A percentile compares a stretch with the other conserved stretches of the same genome.
Evolutionary conservation across 805 yeast species (phyloP).

Genomic region (Saccharomycopsis olivae): DNA sequence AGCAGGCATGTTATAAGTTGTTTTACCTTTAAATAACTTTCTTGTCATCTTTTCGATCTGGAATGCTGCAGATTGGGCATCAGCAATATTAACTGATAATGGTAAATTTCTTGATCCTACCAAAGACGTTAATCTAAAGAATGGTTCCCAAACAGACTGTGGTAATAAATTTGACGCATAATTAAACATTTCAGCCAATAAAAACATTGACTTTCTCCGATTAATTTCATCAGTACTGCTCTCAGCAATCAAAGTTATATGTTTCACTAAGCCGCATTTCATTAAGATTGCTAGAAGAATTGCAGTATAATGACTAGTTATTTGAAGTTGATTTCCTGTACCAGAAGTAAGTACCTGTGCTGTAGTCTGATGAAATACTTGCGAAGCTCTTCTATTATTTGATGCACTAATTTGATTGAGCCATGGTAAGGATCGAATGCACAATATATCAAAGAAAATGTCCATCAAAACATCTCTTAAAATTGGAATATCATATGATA

Average conservation of each 20-base stretch:
- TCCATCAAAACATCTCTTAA: slow-evolving; percentile 59
- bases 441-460: slow-evolving; percentile 55
- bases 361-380: background rate
- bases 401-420: slow-evolving; percentile 10
- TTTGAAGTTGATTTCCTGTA: slow-evolving; percentile 7
- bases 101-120: background rate
- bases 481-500: slow-evolving; percentile 45
- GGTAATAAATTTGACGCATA: slow-evolving; percentile 49
- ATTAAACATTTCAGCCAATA: slow-evolving; percentile 52
- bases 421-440: slow-evolving; percentile 53
- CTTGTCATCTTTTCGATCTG: slow-evolving; percentile 37
- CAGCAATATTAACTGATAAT: no score
- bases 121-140: slow-evolving; percentile 1
- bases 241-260: slow-evolving; percentile 34
- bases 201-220: slow-evolving; percentile 47
- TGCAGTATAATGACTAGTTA: slow-evolving; percentile 52
- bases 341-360: no score
- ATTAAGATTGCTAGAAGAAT: slow-evolving; percentile 46
- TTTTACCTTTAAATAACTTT: slow-evolving; percentile 29
- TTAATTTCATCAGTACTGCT: slow-evolving; percentile 34
- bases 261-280: slow-evolving; percentile 41
- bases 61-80: slow-evolving; percentile 31
- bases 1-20: slow-evolving; percentile 20
- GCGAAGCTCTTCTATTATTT: slow-evolving; percentile 13
- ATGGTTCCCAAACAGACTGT: slow-evolving; percentile 25